Conservation (phyloP, 768 basidiomycete species). For the Pleurotus tuoliensis region DNA sequence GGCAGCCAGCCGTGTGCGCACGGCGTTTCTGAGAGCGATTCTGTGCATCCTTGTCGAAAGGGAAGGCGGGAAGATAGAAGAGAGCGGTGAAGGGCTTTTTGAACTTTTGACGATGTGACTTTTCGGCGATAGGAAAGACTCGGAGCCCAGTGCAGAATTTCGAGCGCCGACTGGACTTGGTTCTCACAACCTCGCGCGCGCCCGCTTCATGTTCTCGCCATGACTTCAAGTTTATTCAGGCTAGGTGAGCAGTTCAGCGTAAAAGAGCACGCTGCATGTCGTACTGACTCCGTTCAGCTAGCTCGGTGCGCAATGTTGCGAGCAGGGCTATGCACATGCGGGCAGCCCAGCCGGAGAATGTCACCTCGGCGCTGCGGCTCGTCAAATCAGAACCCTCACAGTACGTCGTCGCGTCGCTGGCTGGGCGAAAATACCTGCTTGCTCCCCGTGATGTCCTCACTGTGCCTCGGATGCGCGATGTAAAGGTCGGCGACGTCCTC, state of each 20-base stretch:
- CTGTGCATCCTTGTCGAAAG: constrained; percentile 70
- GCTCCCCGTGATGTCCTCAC: constrained; percentile 91
- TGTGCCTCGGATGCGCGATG: constrained; percentile 83
- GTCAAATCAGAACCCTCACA: constrained; percentile 89
- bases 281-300: neutral
- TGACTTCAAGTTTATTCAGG: constrained; percentile 1
- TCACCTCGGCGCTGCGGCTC: constrained; percentile 67
- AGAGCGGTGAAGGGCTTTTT: constrained; percentile 9
- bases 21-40: constrained; percentile 81
- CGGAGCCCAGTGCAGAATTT: neutral
- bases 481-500: constrained; percentile 82
- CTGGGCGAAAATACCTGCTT: constrained; percentile 84
- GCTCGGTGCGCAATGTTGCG: neutral
- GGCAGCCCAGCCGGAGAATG: constrained; percentile 25
- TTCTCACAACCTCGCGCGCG: neutral
- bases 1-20: constrained; percentile 72
- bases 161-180: constrained; percentile 1
- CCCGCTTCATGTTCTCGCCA: neutral
- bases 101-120: constrained; percentile 8
- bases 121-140: constrained; percentile 10
- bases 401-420: constrained; percentile 88
- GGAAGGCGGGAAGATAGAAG: constrained; percentile 41
- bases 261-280: neutral
- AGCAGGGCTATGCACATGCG: neutral
- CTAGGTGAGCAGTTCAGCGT: constrained; percentile 1